Base-by-base conservation (phyloP, 495 filamentous ascomycete species). In the Aspergillus bridgeri region DNA sequence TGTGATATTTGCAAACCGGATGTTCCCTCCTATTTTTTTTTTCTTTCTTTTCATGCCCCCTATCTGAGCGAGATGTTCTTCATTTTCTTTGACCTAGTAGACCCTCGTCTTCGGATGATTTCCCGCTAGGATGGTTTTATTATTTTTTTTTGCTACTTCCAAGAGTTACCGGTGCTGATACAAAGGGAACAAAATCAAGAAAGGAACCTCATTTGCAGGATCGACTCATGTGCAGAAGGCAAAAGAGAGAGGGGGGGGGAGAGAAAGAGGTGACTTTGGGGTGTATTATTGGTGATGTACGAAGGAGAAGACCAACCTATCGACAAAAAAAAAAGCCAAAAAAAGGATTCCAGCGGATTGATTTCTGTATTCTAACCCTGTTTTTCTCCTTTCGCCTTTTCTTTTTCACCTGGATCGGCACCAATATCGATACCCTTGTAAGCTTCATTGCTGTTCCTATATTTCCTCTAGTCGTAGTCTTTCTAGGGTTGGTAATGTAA, bases 361-460 rank as follows among this genome's bases (percentile, higher is more conserved):
- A 51, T 67, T 61, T 51, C 55, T 53, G 56, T 57, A 58, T 59
- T 60, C 53, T 55, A 57, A 44, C 49, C 54, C 49, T 53, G 42
- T 60, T 60, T 65, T 61, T 21, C 51, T 8, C 51, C 53, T 51
- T 51, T 59, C 63, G 60, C 18, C 51, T 25, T 58, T 13, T 52
- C 51, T 47, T 44, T 6, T 64, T 66, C 62, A 63, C 38, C 54
- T 60, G 55, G 47, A 61, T 65, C 69, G n/a, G 69, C 64, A 63
- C 65, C 67, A 71, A 71, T 66, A 75, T 75, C 71, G 71, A 76
- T 73, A 76, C 72, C 73, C 72, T 75, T 68, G 59, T 69, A 73
- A 46, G 61, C 65, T 69, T 69, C 60, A 65, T 45, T 54, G 56
- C 51, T 50, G 60, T 38, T 29, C 42, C 48, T 57, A 17, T 24